Evolutionary conservation across 2,329 filamentous ascomycete species (phyloP).

Genomic region (Davidsoniella virescens): DNA sequence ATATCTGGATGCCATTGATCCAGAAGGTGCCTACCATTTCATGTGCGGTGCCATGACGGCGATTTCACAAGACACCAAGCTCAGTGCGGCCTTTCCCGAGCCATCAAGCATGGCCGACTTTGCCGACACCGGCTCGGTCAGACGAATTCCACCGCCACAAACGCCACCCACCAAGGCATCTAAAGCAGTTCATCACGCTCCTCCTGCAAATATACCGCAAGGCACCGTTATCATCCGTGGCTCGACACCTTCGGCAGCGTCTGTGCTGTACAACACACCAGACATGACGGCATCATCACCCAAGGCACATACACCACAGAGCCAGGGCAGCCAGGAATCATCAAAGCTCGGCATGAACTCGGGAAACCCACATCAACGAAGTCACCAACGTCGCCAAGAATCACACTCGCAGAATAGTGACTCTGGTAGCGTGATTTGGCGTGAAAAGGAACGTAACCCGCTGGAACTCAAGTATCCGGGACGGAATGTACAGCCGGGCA

Average conservation of each 20-base stretch:
- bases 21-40: conserved; percentile 76
- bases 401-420: conserved; percentile 25
- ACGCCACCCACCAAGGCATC: neutral
- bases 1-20: conserved; percentile 69
- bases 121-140: conserved; percentile 5
- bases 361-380: conserved; percentile 73
- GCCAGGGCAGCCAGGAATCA: conserved; percentile 23
- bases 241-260: neutral
- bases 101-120: conserved; percentile 13
- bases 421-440: conserved; percentile 18
- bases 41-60: conserved; percentile 62
- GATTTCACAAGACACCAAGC: conserved; percentile 52
- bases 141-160: neutral
- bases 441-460: conserved; percentile 19
- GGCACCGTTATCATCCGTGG: conserved; percentile 36
- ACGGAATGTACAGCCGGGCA: conserved; percentile 44
- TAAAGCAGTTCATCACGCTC: conserved; percentile 1
- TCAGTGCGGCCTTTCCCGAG: conserved; percentile 34
- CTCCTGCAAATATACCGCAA: conserved; percentile 24
- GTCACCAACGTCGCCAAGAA: conserved; percentile 51
- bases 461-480: conserved; percentile 39
- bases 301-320: neutral
- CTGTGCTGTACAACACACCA: conserved; percentile 7
- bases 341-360: conserved; percentile 59
- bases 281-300: conserved; percentile 10